These are phyloP conservation scores for Conticribra guillardii DNA, from an alignment of 108 stramenopile species.

Conservation along the genomic window DNA sequence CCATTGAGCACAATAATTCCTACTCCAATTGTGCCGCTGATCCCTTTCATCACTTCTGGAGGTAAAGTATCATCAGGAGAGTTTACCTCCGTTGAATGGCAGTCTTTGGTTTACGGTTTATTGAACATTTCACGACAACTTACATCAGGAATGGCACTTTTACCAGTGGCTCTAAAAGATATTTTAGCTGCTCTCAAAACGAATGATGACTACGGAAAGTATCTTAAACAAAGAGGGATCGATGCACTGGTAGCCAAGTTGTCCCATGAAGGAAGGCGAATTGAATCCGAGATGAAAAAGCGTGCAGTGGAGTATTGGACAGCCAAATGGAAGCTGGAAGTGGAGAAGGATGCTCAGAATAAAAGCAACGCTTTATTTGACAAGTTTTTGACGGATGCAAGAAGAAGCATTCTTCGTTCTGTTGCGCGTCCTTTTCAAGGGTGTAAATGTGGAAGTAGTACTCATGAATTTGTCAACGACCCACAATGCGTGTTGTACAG, in stretches of 20 bases:
- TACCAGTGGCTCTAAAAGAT: constrained; percentile 22
- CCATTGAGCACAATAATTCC: neutral
- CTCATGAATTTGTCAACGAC: constrained; percentile 74
- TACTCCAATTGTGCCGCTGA: constrained; percentile 2
- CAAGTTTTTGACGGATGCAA: constrained; percentile 62
- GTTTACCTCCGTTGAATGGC: constrained; percentile 37
- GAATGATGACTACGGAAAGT: constrained; percentile 5
- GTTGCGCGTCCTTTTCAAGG: constrained; percentile 65
- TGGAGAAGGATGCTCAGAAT: constrained; percentile 22
- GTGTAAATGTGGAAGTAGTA: constrained; percentile 65
- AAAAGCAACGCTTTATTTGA: constrained; percentile 19
- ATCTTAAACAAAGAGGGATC: constrained; percentile 16
- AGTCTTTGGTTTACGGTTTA: constrained; percentile 18
- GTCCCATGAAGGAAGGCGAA: constrained; percentile 16
- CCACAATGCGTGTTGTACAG: constrained; percentile 68
- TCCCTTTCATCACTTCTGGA: constrained; percentile 21
- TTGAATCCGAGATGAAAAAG: constrained; percentile 21
- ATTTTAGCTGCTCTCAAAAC: constrained; percentile 10
- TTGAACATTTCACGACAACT: constrained; percentile 17
- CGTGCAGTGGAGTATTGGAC: constrained; percentile 34
- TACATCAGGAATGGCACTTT: constrained; percentile 35
- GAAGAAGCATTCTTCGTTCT: constrained; percentile 54
- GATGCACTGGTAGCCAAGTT: constrained; percentile 36
- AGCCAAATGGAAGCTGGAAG: constrained; percentile 22
- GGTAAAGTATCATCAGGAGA: constrained; percentile 26